Percentiles rank a stretch among this genome's conserved stretches.
Conservation (phyloP, 352 stramenopile species). For the Phytophthora capsici region DNA sequence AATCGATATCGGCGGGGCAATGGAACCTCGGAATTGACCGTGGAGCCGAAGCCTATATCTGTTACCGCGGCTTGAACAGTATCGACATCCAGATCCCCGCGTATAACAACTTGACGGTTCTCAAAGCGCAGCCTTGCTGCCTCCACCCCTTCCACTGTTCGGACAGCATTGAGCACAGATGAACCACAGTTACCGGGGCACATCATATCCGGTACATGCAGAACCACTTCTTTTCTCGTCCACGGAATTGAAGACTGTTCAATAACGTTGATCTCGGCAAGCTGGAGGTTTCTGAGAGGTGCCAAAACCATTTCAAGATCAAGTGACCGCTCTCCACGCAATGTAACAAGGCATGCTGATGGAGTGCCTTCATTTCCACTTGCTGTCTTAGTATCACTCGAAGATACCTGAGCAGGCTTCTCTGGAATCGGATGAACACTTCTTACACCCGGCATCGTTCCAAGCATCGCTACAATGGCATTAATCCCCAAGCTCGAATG, state of each 20-base stretch:
- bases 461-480: slow-evolving; percentile 50
- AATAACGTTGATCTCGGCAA: slow-evolving; percentile 44
- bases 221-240: slow-evolving; percentile 67
- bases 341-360: slow-evolving; percentile 30
- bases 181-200: slow-evolving; percentile 77
- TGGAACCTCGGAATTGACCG: slow-evolving; percentile 43
- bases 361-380: not conserved
- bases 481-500: slow-evolving; percentile 30
- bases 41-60: slow-evolving; percentile 68
- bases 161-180: slow-evolving; percentile 71
- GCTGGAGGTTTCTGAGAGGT: slow-evolving; percentile 29
- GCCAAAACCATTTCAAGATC: slow-evolving; percentile 30
- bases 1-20: slow-evolving; percentile 64
- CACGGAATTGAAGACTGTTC: slow-evolving; percentile 48
- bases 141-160: slow-evolving; percentile 51
- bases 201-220: slow-evolving; percentile 83
- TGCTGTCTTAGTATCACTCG: not conserved
- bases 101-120: slow-evolving; percentile 58
- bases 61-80: slow-evolving; percentile 50
- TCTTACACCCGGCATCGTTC: slow-evolving; percentile 41
- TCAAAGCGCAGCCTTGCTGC: slow-evolving; percentile 66
- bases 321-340: slow-evolving; percentile 43
- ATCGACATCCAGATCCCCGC: slow-evolving; percentile 50
- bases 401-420: not conserved
- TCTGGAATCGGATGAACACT: slow-evolving; percentile 56